Percentiles rank a stretch among this genome's conserved stretches.
phyloP scores from a whole-genome alignment of 805 yeast genomes.

The Candida cerambycidarum region DNA sequence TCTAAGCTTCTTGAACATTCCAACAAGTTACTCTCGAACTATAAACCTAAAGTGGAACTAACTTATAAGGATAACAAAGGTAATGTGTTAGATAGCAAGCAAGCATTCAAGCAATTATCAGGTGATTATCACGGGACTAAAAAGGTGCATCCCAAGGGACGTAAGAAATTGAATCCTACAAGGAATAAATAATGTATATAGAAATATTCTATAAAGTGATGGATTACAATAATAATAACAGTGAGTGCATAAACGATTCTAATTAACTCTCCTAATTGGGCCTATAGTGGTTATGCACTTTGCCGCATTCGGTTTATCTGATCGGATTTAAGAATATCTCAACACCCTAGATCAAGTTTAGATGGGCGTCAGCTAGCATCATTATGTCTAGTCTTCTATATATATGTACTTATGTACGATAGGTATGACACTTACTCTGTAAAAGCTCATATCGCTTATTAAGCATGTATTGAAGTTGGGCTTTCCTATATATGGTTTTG shows the following conservation, averaged over 20 bases:
- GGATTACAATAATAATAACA: neutral
- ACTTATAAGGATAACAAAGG: constrained; percentile 68
- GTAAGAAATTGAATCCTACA: neutral
- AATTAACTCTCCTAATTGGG: neutral
- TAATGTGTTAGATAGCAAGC: constrained; percentile 54
- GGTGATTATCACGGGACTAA: constrained; percentile 72
- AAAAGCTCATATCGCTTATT: too few species aligned
- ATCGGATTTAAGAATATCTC: constrained; percentile 1
- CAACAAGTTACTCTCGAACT: constrained; percentile 16
- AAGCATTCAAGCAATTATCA: constrained; percentile 75
- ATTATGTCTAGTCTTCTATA: too few species aligned
- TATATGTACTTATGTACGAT: too few species aligned
- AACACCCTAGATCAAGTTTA: neutral
- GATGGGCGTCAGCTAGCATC: too few species aligned
- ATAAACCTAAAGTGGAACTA: constrained; percentile 51
- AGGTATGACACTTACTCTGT: too few species aligned
- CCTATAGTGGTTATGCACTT: constrained; percentile 2
- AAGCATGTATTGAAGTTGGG: too few species aligned
- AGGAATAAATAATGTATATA: neutral
- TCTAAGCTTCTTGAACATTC: constrained; percentile 24
- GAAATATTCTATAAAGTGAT: neutral
- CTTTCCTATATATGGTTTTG: neutral
- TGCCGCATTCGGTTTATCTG: constrained; percentile 10
- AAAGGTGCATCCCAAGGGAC: constrained; percentile 8
- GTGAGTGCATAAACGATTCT: too few species aligned